These are phyloP conservation scores for Debaryomyces robertsiae DNA, from an alignment of 1,139 yeast genomes.

Conservation along the genomic window DNA sequence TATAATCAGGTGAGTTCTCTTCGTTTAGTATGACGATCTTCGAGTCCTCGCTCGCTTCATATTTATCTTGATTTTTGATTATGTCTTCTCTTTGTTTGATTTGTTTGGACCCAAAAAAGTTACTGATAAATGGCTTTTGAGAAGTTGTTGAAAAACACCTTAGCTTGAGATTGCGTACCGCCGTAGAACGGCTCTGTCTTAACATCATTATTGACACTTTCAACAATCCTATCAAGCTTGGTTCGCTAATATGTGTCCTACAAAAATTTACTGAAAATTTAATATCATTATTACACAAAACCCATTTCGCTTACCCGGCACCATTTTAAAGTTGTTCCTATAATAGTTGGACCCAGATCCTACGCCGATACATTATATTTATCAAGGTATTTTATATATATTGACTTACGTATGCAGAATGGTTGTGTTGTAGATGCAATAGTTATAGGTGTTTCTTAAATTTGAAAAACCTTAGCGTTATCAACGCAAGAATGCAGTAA, in stretches of 20 bases:
- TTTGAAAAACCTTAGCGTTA: slow-evolving; percentile 20
- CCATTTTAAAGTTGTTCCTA: neutral
- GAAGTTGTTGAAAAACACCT: slow-evolving; percentile 10
- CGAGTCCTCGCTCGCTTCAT: slow-evolving; percentile 34
- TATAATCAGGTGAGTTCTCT: slow-evolving; percentile 36
- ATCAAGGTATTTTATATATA: neutral
- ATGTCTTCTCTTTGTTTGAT: slow-evolving; percentile 32
- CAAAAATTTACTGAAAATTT: slow-evolving; percentile 9
- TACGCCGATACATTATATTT: too few relatives aligned
- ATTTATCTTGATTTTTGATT: slow-evolving; percentile 44
- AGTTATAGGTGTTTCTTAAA: slow-evolving; percentile 13
- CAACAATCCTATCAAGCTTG: neutral
- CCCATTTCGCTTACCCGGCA: slow-evolving; percentile 1
- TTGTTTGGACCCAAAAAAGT: slow-evolving; percentile 24
- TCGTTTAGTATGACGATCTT: slow-evolving; percentile 41
- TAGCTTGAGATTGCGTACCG: slow-evolving; percentile 5
- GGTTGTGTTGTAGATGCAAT: neutral
- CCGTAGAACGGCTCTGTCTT: slow-evolving; percentile 1
- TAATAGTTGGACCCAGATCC: neutral
- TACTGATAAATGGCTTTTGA: slow-evolving; percentile 19
- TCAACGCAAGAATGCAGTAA: slow-evolving; percentile 19
- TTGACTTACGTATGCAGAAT: neutral
- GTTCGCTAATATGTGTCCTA: neutral
- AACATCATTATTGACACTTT: slow-evolving; percentile 8
- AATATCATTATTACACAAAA: slow-evolving; percentile 6